Conservation (phyloP, 306 rosid species). For the Lagenaria siceraria region DNA sequence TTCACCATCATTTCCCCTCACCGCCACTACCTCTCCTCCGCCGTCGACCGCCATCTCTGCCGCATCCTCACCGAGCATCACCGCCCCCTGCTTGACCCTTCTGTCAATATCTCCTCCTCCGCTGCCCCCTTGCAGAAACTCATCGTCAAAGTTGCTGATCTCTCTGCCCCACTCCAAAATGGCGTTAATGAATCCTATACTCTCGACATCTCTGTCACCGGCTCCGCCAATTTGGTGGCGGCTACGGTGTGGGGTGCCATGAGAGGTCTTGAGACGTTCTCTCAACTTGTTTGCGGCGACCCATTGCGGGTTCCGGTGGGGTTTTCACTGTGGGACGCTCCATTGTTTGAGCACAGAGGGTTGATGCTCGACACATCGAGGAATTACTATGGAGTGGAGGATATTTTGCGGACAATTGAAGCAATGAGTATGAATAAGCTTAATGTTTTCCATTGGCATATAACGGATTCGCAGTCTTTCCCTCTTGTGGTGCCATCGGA, state of each 20-base stretch:
- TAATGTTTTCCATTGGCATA: conserved; percentile 83
- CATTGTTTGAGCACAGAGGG: conserved; percentile 47
- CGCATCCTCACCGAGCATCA: conserved; percentile 53
- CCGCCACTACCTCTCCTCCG: conserved; percentile 38
- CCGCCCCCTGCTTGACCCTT: conserved; percentile 29
- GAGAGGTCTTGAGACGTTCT: conserved; percentile 71
- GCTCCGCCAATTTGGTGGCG: conserved; percentile 27
- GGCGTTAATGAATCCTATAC: conserved; percentile 66
- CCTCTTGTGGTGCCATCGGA: conserved; percentile 63
- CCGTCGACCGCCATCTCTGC: conserved; percentile 35
- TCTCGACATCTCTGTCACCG: conserved; percentile 21
- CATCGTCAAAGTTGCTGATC: conserved; percentile 20
- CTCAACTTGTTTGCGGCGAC: conserved; percentile 61
- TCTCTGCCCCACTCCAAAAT: conserved; percentile 30
- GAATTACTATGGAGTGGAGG: conserved; percentile 47
- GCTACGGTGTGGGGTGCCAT: conserved; percentile 65
- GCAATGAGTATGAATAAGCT: conserved; percentile 72
- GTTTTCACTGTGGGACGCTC: conserved; percentile 36
- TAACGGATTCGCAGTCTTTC: conserved; percentile 79
- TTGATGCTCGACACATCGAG: conserved; percentile 66
- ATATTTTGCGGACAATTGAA: conserved; percentile 46
- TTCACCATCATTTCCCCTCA: conserved; percentile 40
- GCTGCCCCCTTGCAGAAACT: conserved; percentile 35
- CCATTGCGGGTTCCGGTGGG: conserved; percentile 41
- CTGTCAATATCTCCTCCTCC: conserved; percentile 14